phyloP scores from a whole-genome alignment of 2,329 filamentous ascomycete species.

The Neonectria punicea region DNA sequence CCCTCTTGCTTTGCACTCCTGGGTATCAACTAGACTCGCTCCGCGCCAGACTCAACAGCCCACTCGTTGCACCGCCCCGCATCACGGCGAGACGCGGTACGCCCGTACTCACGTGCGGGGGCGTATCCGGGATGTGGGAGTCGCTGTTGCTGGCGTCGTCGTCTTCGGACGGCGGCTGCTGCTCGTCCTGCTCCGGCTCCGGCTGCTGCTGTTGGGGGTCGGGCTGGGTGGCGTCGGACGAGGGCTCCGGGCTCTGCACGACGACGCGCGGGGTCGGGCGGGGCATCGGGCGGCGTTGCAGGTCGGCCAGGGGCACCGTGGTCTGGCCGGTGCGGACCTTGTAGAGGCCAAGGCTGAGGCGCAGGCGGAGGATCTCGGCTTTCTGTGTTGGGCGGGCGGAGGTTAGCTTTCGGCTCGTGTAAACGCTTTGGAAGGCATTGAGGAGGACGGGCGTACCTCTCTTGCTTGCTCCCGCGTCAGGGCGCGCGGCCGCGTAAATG shows the following conservation, averaged over 20 bases:
- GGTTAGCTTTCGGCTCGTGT: conserved; percentile 13
- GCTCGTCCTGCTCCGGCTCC: conserved; percentile 24
- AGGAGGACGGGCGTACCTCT: conserved; percentile 52
- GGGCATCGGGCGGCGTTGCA: conserved; percentile 56
- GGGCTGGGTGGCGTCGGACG: conserved; percentile 35
- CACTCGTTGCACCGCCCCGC: conserved; percentile 62
- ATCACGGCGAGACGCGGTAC: conserved; percentile 51
- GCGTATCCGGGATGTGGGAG: not conserved
- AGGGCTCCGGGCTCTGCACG: conserved; percentile 36
- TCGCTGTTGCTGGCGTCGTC: conserved; percentile 11
- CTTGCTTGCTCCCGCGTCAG: conserved; percentile 64
- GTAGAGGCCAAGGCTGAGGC: conserved; percentile 78
- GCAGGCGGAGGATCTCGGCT: conserved; percentile 72
- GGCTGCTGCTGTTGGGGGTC: conserved; percentile 23
- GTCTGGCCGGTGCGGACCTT: conserved; percentile 80
- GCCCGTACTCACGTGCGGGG: not conserved
- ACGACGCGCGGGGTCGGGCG: conserved; percentile 34
- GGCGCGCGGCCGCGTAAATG: conserved; percentile 30
- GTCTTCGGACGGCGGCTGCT: conserved; percentile 15
- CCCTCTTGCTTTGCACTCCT: not conserved
- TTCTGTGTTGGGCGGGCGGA: conserved; percentile 54
- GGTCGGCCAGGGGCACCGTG: conserved; percentile 69
- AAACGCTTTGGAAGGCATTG: conserved; percentile 4
- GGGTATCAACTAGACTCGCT: conserved; percentile 23
- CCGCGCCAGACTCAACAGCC: conserved; percentile 60